Conservation (phyloP, 192 early-diverging fungal species). For the Coemansia sp. region DNA sequence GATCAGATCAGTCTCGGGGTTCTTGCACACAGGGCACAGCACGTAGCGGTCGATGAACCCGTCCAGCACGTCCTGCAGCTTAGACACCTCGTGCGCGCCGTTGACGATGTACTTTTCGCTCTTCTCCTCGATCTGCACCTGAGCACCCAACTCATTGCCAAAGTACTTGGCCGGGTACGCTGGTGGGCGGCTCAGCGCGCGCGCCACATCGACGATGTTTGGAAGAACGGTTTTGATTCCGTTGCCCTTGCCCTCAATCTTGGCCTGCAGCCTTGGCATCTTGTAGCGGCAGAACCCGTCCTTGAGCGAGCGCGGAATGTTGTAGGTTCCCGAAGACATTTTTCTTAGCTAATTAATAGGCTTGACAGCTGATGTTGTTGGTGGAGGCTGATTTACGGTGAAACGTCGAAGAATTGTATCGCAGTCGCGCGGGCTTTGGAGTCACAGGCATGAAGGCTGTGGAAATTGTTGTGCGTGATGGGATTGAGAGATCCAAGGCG, state of each 20-base stretch:
- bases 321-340: conserved; percentile 56
- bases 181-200: conserved; percentile 83
- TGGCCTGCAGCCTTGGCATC: conserved; percentile 88
- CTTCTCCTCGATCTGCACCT: conserved; percentile 86
- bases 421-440: conserved; percentile 16
- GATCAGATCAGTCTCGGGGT: conserved; percentile 94
- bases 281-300: conserved; percentile 99
- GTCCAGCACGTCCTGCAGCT: conserved; percentile 82
- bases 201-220: conserved; percentile 95
- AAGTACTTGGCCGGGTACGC: conserved; percentile 90
- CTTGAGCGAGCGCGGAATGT: conserved; percentile 86
- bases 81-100: conserved; percentile 86
- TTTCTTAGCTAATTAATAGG: not conserved
- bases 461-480: not conserved
- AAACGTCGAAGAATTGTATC: conserved; percentile 1
- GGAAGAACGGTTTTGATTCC: conserved; percentile 98
- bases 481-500: not conserved
- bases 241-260: conserved; percentile 98
- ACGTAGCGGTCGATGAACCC: conserved; percentile 95
- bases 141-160: conserved; percentile 95
- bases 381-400: not conserved
- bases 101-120: conserved; percentile 94
- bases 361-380: not conserved
- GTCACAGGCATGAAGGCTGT: conserved; percentile 29
- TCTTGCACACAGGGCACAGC: conserved; percentile 86